A percentile compares a stretch with the other conserved stretches of the same genome.
Evolutionary conservation across 2,329 filamentous ascomycete genomes (phyloP).

Genomic region (Chalara sp.): DNA sequence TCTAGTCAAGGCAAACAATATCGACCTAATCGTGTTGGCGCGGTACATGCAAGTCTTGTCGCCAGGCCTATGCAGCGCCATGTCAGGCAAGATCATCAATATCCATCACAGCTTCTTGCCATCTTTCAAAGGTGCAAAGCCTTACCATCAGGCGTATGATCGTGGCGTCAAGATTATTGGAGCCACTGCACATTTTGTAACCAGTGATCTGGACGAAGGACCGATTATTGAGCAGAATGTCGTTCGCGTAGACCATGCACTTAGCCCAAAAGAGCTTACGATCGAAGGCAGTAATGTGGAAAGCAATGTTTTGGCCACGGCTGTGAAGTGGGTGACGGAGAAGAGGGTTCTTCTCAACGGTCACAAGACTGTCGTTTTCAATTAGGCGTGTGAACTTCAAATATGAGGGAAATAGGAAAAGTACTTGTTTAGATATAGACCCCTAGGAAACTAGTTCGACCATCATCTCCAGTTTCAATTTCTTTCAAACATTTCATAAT

Average conservation of each 20-base stretch:
- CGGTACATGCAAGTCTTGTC: constrained; percentile 86
- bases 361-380: constrained; percentile 73
- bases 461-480: too few relatives aligned
- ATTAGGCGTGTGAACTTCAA: constrained; percentile 5
- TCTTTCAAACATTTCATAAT: too few relatives aligned
- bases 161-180: constrained; percentile 85
- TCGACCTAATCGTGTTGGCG: constrained; percentile 75
- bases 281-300: constrained; percentile 80
- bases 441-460: too few relatives aligned
- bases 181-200: constrained; percentile 81
- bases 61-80: constrained; percentile 65
- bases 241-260: constrained; percentile 66
- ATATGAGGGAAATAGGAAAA: too few relatives aligned
- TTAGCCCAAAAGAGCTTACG: constrained; percentile 69
- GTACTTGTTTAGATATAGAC: too few relatives aligned
- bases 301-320: constrained; percentile 73
- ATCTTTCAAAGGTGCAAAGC: constrained; percentile 81
- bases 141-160: constrained; percentile 83
- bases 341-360: constrained; percentile 71
- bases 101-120: constrained; percentile 86
- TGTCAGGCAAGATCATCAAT: constrained; percentile 86
- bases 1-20: constrained; percentile 58
- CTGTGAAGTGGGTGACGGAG: constrained; percentile 81
- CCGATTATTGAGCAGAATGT: constrained; percentile 85
- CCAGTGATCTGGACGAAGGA: constrained; percentile 76